Percentiles rank a stretch among this genome's conserved stretches.
Conservation (phyloP, 352 stramenopile genomes). For the Halophytophthora polymorphica region DNA sequence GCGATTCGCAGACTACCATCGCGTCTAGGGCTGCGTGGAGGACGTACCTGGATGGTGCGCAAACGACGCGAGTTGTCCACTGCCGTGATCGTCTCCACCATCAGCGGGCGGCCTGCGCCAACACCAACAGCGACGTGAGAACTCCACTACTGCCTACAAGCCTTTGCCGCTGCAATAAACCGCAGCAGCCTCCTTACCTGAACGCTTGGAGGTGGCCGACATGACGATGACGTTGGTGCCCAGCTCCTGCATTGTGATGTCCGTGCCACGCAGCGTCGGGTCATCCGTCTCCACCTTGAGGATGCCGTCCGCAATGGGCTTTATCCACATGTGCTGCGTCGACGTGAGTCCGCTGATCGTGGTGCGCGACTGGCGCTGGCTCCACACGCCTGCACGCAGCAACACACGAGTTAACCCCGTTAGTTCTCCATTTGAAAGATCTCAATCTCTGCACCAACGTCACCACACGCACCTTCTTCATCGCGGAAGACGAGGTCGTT, state of each 20-base stretch:
- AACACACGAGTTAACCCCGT: background rate
- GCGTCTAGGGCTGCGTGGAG: too few species aligned
- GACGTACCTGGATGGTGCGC: conserved; percentile 66
- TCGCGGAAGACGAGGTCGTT: conserved; percentile 80
- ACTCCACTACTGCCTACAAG: background rate
- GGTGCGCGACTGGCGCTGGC: conserved; percentile 79
- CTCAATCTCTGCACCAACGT: background rate
- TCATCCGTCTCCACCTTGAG: conserved; percentile 85
- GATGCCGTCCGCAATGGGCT: conserved; percentile 82
- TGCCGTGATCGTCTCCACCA: conserved; percentile 84
- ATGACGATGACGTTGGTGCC: conserved; percentile 79
- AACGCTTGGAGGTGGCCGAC: conserved; percentile 84
- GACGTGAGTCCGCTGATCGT: conserved; percentile 84
- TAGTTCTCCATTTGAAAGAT: too few species aligned
- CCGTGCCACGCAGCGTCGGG: conserved; percentile 62
- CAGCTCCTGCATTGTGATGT: conserved; percentile 87
- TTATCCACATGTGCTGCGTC: conserved; percentile 89
- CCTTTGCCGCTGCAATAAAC: background rate
- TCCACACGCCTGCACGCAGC: conserved; percentile 57
- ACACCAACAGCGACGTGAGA: background rate
- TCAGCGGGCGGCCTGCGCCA: conserved; percentile 55
- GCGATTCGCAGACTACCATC: too few species aligned
- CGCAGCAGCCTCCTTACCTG: conserved; percentile 28
- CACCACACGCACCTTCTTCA: conserved; percentile 46
- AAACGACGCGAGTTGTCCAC: conserved; percentile 78